Evolutionary conservation across 192 early-diverging fungal genomes (phyloP).

Genomic region (Cetraspora pellucida): DNA sequence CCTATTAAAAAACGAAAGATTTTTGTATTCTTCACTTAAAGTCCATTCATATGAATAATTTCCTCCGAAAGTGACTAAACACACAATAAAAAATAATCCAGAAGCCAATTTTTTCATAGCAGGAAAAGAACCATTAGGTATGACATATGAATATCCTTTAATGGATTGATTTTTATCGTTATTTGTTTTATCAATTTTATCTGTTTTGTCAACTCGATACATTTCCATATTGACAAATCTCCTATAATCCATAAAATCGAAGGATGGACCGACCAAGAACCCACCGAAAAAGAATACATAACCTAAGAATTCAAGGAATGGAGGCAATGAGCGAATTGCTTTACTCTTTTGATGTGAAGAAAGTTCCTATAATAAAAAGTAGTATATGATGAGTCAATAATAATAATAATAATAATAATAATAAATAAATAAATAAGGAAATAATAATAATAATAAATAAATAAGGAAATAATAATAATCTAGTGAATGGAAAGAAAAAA

Average conservation of each 20-base stretch:
- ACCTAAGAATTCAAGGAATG: conserved; percentile 77
- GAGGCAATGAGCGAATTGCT: conserved; percentile 63
- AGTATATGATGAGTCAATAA: not conserved
- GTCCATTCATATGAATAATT: conserved; percentile 21
- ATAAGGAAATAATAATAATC: not conserved
- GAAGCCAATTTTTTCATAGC: conserved; percentile 7
- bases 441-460: not conserved
- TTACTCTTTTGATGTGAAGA: conserved; percentile 67
- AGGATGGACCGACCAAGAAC: conserved; percentile 83
- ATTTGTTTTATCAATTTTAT: not conserved
- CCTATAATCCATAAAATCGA: conserved; percentile 71
- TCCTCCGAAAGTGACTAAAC: not conserved
- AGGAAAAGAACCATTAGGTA: conserved; percentile 28
- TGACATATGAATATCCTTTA: not conserved
- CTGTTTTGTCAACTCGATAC: conserved; percentile 32
- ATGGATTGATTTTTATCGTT: not conserved
- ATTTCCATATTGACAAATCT: conserved; percentile 48
- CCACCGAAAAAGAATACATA: conserved; percentile 89
- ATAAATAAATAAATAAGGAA: too few relatives aligned
- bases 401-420: too few relatives aligned
- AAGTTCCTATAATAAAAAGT: conserved; percentile 48
- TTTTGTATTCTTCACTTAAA: conserved; percentile 30
- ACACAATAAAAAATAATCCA: conserved; percentile 18
- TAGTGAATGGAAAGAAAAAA: too few relatives aligned
- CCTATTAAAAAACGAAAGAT: conserved; percentile 4